Percentiles rank a stretch among this genome's conserved stretches.
Conservation (phyloP, 2,329 filamentous ascomycete genomes). For the Aaosphaeria pasadenensis region DNA sequence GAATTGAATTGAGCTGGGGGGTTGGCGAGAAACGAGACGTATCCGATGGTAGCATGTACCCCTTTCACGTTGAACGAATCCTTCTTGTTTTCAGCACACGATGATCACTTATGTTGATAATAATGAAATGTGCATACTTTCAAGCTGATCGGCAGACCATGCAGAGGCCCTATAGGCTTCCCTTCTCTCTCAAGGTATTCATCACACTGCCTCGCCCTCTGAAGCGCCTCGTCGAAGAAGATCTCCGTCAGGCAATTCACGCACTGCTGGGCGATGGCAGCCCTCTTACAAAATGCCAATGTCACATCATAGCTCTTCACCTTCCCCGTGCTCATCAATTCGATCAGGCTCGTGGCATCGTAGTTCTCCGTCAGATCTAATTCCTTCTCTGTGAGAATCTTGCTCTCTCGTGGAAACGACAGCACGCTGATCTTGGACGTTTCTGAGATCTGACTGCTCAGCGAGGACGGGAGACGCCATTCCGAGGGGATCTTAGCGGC, state of each 20-base stretch:
- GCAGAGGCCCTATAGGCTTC: conserved; percentile 48
- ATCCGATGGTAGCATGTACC: conserved; percentile 57
- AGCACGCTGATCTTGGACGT: conserved; percentile 23
- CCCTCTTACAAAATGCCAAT: conserved; percentile 53
- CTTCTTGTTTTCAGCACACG: conserved; percentile 7
- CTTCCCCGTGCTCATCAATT: conserved; percentile 18
- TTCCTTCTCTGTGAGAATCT: conserved; percentile 29
- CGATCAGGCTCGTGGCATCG: conserved; percentile 31
- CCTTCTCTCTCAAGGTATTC: conserved; percentile 34
- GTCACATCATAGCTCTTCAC: conserved; percentile 43
- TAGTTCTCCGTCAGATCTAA: conserved; percentile 33
- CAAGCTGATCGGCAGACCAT: conserved; percentile 54
- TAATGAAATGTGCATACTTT: conserved; percentile 37
- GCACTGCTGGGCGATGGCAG: conserved; percentile 57
- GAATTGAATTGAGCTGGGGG: conserved; percentile 32
- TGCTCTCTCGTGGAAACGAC: conserved; percentile 26
- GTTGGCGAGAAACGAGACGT: conserved; percentile 44
- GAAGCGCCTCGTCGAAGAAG: conserved; percentile 41
- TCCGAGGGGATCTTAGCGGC: conserved; percentile 27
- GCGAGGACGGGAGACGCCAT: conserved; percentile 27
- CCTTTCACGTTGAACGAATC: conserved; percentile 62
- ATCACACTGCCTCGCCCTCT: conserved; percentile 38
- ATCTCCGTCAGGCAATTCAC: conserved; percentile 48
- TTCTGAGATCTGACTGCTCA: conserved; percentile 14
- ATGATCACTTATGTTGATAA: background rate